Conservation (phyloP, 306 rosid genomes). For the Senna tora region DNA sequence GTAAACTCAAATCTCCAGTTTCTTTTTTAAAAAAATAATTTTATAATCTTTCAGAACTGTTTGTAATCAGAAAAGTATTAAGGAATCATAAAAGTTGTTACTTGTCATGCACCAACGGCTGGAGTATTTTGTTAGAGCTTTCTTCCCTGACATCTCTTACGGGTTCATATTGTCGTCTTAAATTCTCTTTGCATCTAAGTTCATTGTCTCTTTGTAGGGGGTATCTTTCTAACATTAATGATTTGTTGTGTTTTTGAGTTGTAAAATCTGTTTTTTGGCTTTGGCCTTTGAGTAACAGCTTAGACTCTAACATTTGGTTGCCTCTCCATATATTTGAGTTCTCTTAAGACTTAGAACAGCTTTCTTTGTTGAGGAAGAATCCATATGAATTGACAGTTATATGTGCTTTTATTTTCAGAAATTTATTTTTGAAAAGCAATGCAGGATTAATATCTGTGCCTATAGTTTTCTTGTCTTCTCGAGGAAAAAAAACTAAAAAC, state of each 20-base stretch:
- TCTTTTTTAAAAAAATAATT: slow-evolving; percentile 7
- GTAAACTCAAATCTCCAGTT: slow-evolving; percentile 36
- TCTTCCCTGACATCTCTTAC: background rate
- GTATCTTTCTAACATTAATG: background rate
- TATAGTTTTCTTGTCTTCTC: slow-evolving; percentile 8
- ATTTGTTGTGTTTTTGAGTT: background rate
- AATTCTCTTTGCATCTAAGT: background rate
- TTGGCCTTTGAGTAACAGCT: background rate
- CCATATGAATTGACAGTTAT: slow-evolving; percentile 4
- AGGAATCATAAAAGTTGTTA: background rate
- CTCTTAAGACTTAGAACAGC: background rate
- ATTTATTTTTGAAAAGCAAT: slow-evolving; percentile 3
- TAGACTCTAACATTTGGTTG: background rate
- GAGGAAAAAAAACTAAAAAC: slow-evolving; percentile 5
- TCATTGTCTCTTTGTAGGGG: background rate
- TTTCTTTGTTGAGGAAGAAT: background rate
- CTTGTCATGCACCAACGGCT: slow-evolving; percentile 22
- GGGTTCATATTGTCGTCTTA: background rate
- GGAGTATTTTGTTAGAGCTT: background rate
- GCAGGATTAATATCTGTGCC: slow-evolving; percentile 1
- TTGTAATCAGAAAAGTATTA: slow-evolving; percentile 25
- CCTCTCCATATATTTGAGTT: slow-evolving; percentile 3
- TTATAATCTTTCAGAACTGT: slow-evolving; percentile 12
- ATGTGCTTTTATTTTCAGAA: background rate
- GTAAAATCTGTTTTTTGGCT: background rate